Conservation (phyloP, 2,329 filamentous ascomycete species). For the Ophiognomonia clavigignenti-juglandacearum region DNA sequence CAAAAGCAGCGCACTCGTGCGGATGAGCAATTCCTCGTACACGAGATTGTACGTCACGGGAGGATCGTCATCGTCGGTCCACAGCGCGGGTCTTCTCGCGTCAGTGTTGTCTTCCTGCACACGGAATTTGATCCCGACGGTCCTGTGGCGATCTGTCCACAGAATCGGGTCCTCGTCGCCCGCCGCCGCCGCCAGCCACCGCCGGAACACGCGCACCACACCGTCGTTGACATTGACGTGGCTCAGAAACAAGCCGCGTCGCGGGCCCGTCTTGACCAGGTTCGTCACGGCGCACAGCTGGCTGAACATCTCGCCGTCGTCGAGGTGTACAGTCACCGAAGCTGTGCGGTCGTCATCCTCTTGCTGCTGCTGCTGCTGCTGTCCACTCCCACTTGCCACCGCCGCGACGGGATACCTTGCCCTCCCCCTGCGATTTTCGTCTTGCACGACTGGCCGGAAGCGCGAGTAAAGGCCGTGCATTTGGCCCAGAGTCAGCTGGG, state of each 20-base stretch:
- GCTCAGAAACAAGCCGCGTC: constrained; percentile 56
- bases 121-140: constrained; percentile 64
- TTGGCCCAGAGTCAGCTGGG: constrained; percentile 24
- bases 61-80: constrained; percentile 51
- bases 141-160: constrained; percentile 61
- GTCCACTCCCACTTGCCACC: constrained; percentile 1
- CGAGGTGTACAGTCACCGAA: constrained; percentile 58
- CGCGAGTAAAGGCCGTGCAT: constrained; percentile 61
- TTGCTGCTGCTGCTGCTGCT: constrained; percentile 14
- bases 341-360: constrained; percentile 37
- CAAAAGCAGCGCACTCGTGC: constrained; percentile 57
- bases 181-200: constrained; percentile 59
- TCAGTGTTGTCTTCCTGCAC: constrained; percentile 53
- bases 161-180: constrained; percentile 44
- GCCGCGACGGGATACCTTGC: constrained; percentile 28
- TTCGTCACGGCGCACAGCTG: constrained; percentile 67
- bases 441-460: constrained; percentile 60
- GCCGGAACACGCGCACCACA: constrained; percentile 65
- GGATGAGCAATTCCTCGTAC: constrained; percentile 66
- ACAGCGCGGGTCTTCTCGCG: constrained; percentile 27
- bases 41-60: constrained; percentile 66
- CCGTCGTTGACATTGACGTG: constrained; percentile 63
- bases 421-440: constrained; percentile 40
- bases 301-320: constrained; percentile 66
- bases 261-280: constrained; percentile 61